These are phyloP conservation scores for Penicillium pancosmium DNA, from an alignment of 495 filamentous ascomycete genomes.

Conservation along the genomic window DNA sequence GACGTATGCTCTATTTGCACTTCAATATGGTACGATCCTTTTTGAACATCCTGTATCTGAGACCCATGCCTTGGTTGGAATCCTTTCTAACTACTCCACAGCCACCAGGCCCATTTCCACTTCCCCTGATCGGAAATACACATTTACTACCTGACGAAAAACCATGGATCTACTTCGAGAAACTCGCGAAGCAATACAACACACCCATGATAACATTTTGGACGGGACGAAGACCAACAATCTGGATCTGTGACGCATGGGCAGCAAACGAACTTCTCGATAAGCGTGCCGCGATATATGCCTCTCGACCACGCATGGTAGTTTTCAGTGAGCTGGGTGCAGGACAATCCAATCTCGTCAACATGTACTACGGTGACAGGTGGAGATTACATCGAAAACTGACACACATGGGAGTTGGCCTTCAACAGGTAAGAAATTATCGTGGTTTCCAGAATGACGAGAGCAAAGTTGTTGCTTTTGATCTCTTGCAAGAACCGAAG, in stretches of 20 bases:
- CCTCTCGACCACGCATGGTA: conserved; percentile 31
- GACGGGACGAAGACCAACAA: conserved; percentile 64
- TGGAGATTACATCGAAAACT: conserved; percentile 65
- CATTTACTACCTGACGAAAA: conserved; percentile 60
- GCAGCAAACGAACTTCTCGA: conserved; percentile 54
- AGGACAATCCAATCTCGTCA: conserved; percentile 60
- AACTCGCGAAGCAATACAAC: conserved; percentile 52
- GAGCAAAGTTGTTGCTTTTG: conserved; percentile 42
- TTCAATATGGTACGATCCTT: conserved; percentile 14
- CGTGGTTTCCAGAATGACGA: conserved; percentile 62
- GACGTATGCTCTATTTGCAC: conserved; percentile 19
- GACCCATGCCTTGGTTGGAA: not conserved
- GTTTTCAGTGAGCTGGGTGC: conserved; percentile 46
- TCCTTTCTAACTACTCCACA: conserved; percentile 11
- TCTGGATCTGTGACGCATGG: conserved; percentile 70
- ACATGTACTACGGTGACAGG: conserved; percentile 61
- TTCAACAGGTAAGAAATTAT: conserved; percentile 62
- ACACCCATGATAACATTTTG: conserved; percentile 54
- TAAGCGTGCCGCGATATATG: conserved; percentile 31
- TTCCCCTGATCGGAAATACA: conserved; percentile 55
- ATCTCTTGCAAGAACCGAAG: conserved; percentile 36
- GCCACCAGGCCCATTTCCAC: conserved; percentile 56
- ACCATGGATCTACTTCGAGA: conserved; percentile 67
- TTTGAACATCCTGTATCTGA: not conserved
- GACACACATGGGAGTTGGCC: conserved; percentile 61